These are phyloP conservation scores for Boletus subcaerulescens DNA, from an alignment of 768 basidiomycete species.

Conservation along the genomic window DNA sequence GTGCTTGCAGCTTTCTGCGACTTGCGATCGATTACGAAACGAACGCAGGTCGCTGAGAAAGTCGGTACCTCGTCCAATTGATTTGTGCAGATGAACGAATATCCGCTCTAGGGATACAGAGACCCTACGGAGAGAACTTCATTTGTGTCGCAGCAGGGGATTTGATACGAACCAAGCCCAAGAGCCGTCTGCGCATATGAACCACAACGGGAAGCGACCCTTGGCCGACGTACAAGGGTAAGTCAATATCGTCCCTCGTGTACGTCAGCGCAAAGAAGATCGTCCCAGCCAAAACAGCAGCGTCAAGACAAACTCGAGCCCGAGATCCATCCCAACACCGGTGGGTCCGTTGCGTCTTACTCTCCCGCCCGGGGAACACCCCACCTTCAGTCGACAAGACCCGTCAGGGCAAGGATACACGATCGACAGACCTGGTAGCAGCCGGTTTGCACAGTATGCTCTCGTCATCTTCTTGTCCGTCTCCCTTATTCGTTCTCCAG, in stretches of 20 bases:
- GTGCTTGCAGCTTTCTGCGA: slow-evolving; percentile 43
- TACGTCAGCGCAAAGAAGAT: not conserved
- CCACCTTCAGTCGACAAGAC: slow-evolving; percentile 31
- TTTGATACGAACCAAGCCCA: slow-evolving; percentile 24
- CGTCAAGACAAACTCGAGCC: slow-evolving; percentile 51
- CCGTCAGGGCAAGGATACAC: slow-evolving; percentile 9
- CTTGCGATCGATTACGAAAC: slow-evolving; percentile 31
- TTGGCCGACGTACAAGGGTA: slow-evolving; percentile 47
- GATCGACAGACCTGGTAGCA: slow-evolving; percentile 45
- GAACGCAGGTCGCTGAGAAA: slow-evolving; percentile 52
- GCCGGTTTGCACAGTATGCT: slow-evolving; percentile 49
- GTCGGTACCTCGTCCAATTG: slow-evolving; percentile 32
- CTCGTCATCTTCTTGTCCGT: slow-evolving; percentile 4
- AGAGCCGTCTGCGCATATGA: slow-evolving; percentile 39
- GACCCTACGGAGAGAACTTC: slow-evolving; percentile 46
- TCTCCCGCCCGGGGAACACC: slow-evolving; percentile 57
- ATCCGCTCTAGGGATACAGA: slow-evolving; percentile 44
- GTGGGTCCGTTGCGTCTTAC: slow-evolving; percentile 65
- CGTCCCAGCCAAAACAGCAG: slow-evolving; percentile 18
- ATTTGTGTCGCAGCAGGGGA: slow-evolving; percentile 41
- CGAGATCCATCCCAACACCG: slow-evolving; percentile 54
- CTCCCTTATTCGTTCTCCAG: slow-evolving; percentile 36
- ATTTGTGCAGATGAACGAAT: slow-evolving; percentile 3
- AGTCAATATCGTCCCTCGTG: slow-evolving; percentile 13
- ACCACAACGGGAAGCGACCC: slow-evolving; percentile 65